Evolutionary conservation across 306 rosid genomes (phyloP).

Genomic region (Citrullus colocynthis): DNA sequence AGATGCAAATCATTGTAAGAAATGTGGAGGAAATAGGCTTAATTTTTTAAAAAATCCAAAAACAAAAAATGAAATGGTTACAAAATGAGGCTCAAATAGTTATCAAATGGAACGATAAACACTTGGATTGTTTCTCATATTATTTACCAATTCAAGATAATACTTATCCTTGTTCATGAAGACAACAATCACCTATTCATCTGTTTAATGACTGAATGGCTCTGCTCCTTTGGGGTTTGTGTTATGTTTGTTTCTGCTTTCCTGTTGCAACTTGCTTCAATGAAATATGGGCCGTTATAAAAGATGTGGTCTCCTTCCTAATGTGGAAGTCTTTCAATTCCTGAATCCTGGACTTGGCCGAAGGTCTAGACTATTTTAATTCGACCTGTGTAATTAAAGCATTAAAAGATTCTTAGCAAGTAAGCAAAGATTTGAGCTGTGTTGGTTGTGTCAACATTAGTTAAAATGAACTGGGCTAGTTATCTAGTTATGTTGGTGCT

Average conservation of each 20-base stretch:
- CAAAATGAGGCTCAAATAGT: too few relatives aligned
- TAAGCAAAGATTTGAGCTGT: not conserved
- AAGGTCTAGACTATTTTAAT: not conserved
- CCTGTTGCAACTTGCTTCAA: not conserved
- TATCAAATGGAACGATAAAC: not conserved
- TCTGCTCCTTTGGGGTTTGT: not conserved
- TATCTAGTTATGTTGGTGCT: not conserved
- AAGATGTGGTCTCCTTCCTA: not conserved
- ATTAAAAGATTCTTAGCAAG: not conserved
- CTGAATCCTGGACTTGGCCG: not conserved
- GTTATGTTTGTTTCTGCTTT: not conserved
- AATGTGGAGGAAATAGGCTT: too few relatives aligned
- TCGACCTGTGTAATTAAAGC: not conserved
- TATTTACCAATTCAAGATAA: not conserved
- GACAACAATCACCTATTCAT: not conserved
- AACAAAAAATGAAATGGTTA: too few relatives aligned
- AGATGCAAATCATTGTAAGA: too few relatives aligned
- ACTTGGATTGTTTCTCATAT: not conserved
- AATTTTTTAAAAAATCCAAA: too few relatives aligned
- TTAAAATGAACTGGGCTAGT: not conserved
- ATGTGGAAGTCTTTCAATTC: not conserved
- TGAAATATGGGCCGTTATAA: not conserved
- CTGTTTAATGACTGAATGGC: not conserved
- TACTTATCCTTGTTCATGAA: not conserved
- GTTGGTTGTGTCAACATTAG: not conserved